Base-by-base conservation (phyloP, 2,329 filamentous ascomycete genomes). In the Bipolaris cookei region DNA sequence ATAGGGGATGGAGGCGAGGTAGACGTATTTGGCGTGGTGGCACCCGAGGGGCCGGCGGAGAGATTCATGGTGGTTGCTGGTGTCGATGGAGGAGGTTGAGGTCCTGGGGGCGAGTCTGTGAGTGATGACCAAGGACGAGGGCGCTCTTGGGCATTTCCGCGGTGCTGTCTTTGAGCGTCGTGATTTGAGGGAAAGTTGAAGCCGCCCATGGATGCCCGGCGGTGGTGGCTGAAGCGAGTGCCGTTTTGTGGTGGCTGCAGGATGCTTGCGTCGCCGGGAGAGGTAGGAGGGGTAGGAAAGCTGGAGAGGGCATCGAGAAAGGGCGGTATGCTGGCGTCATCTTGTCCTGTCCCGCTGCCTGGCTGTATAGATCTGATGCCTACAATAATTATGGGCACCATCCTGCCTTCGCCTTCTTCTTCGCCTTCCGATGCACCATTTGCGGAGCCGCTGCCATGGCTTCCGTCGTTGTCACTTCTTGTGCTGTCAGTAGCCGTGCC, bases 321-420 rank as follows among this genome's bases (percentile, higher is more conserved):
- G 14, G 80, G 80, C 20, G 77, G 80, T 58, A 81, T 77, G 64
- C 77, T 74, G 54, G 60, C 64, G 64, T 79, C 70, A 65, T 79
- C 77, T 18, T 78, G 77, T 21, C 77, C 73, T 13, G 78, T 77
- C 61, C 79, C 80, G 23, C 78, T 79, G 46, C 74, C 76, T 18
- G 85, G 82, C 30, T 83, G 86, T 56, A 89, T 86, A 23, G 87
- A 88, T 51, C 87, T 80, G 53, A 90, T 88, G 51, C 88, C 88
- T 38, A 90, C 87, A 50, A 90, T 87, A 41, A 90, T 88, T 60
- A 90, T 83, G 7, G 88, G 88, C 37, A 89, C 85, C 75, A 87
- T 88, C 20, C 87, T 81, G 44, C 83, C 83, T 51, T 78, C 78
- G 35, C 79, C 78, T 20, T 79, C 79, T n/a, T 77, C 75, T 52